Evolutionary conservation across 2,329 filamentous ascomycete genomes (phyloP).

Genomic region (Exophiala lecanii-corni): DNA sequence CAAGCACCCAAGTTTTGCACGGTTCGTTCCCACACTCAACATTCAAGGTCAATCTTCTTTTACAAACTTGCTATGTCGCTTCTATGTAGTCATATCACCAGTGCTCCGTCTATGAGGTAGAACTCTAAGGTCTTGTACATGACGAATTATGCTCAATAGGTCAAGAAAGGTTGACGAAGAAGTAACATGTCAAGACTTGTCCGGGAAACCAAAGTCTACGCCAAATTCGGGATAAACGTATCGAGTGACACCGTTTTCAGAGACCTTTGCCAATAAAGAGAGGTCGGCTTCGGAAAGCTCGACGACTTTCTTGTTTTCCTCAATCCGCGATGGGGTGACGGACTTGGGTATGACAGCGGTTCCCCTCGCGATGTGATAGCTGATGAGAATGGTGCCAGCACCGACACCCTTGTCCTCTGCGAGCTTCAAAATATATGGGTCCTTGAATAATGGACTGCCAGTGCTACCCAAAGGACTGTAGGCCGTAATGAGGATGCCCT

Average conservation of each 20-base stretch:
- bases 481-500: constrained; percentile 51
- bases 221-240: constrained; percentile 23
- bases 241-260: constrained; percentile 18
- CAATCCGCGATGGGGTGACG: constrained; percentile 39
- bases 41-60: too few species aligned
- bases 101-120: too few species aligned
- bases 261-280: constrained; percentile 28
- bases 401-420: constrained; percentile 37
- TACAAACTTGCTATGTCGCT: too few species aligned
- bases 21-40: too few species aligned
- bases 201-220: constrained; percentile 24
- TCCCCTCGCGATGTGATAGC: constrained; percentile 36
- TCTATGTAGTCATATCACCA: too few species aligned
- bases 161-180: too few species aligned
- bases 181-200: constrained; percentile 23
- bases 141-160: too few species aligned
- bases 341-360: constrained; percentile 33
- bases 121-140: too few species aligned
- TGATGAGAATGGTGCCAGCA: constrained; percentile 39
- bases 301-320: constrained; percentile 41
- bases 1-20: too few species aligned
- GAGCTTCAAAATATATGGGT: constrained; percentile 38
- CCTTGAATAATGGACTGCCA: constrained; percentile 40
- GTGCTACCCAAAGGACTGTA: constrained; percentile 54
- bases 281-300: constrained; percentile 37